Base-by-base conservation (phyloP, 176 grass and related monocot genomes). In the Triticum dicoccoides region DNA sequence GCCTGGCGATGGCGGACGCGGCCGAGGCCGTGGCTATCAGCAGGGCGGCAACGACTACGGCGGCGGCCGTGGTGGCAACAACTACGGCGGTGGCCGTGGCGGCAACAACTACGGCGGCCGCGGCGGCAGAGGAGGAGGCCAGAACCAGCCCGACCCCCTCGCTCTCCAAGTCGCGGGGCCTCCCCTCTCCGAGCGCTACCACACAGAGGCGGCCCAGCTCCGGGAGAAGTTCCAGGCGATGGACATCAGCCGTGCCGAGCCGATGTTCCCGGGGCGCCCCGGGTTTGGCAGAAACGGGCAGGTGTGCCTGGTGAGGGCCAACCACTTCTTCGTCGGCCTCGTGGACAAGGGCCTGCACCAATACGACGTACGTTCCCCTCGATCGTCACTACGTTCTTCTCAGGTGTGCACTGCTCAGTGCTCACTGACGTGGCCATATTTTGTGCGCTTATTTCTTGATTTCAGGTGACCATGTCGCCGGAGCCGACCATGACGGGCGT, bases 251-350 rank as follows among this genome's bases (percentile, higher is more conserved):
- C 67, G 84, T 9, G 49, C 83, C 33, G 71, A 20, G 66, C 47
- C 80, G 25, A 45, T 11, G 75, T 87, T 91, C 9, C 91, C 91
- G 0, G 17, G n/a, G n/a, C 81, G 94, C 27, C 89, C 89, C 4
- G 89, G 89, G 2, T 80, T 71, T 8, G 87, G 89, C n/a, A 23
- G 2, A 2, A 5, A 0, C 4, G 89, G 89, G 10, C 2, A 5
- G 0, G 25, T 11, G 37, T 89, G 85, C 64, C 0, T 78, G 9
- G 32, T 97, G 24, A 94, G 49, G 80, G 92, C 89, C 33, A 97
- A 97, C 82, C 90, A 92, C 59, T 94, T 94, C 85, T 87, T 97
- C 29, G 89, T 86, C 34, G 78, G 84, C 73, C 81, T 97, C 49
- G 67, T 68, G 11, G 86, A 94, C 61, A 89, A 91, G 73, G 74